A percentile compares a stretch with the other conserved stretches of the same genome.
Evolutionary conservation across 225 moss, liverwort and hornwort genomes (phyloP).

Genomic region (Pseudoscleropodium purum): DNA sequence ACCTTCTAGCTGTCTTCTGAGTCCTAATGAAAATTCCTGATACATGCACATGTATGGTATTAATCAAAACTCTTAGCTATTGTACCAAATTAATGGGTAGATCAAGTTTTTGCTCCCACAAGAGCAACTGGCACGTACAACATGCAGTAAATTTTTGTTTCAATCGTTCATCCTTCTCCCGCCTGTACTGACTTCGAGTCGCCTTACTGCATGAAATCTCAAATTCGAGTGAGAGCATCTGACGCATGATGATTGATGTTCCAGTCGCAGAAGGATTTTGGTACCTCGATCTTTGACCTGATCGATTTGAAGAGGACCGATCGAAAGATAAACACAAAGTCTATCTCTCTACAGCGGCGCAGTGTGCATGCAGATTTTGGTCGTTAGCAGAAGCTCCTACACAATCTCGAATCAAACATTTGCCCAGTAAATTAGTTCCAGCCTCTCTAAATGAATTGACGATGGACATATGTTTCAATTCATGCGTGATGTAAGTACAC

Average conservation of each 20-base stretch:
- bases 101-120: not conserved
- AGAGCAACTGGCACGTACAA: not conserved
- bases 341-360: too few relatives aligned
- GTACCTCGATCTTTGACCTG: not conserved
- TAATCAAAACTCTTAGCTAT: too few relatives aligned
- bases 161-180: not conserved
- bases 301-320: not conserved
- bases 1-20: too few relatives aligned
- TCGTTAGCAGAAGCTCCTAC: too few relatives aligned
- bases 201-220: not conserved
- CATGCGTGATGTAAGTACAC: too few relatives aligned
- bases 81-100: not conserved
- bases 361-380: not conserved
- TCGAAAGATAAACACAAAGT: not conserved
- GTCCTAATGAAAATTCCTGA: too few relatives aligned
- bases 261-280: not conserved
- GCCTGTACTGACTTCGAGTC: not conserved
- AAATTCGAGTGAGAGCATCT: not conserved
- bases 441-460: not conserved
- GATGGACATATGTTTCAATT: too few relatives aligned
- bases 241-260: not conserved
- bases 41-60: too few relatives aligned
- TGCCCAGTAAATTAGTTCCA: not conserved
- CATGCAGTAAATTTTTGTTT: not conserved
- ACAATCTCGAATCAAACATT: not conserved